Evolutionary conservation across 257 asterid genomes (phyloP), one percentile per base, ranked within the genome.

Genomic region (Fraxinus americana): DNA sequence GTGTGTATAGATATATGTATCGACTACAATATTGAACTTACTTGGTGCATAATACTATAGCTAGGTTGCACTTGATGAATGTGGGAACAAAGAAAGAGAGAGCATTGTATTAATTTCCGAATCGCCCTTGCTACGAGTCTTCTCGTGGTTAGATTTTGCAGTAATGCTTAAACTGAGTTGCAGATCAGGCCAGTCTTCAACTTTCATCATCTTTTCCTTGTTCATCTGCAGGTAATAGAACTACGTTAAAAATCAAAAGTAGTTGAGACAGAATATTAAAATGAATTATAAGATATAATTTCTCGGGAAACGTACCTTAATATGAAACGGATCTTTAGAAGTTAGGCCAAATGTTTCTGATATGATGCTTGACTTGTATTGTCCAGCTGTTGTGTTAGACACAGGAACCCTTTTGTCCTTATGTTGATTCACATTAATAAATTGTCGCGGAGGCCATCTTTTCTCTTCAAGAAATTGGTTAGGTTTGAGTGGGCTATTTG

Each of bases 31-130:
- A 70, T 38, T 32, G 17, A 34, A 74, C 34, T 8, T 10, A 36
- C 25, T 29, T 61, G 34, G 32, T 23, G 65, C 67, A 61, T 23
- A 61, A 5, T 61, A 25, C 30, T 61, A 23, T 79, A 48, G 25
- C 66, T 83, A 68, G 50, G 27, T 67, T 68, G 79, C 78, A 32
- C 81, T 82, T 4, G 78, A 72, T 50, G 85, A 82, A 36, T 83
- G 83, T 38, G 86, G 81, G 36, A 80, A 65, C 70, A 89, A 72
- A 13, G 94, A 89, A 36, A 94, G 96, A 61, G 98, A 94, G 75
- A 94, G 97, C 90, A 83, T 86, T 4, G 98, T 94, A 87, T 86
- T 87, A 13, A 90, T 87, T 52, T 88, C 93, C 4, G 90, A 79
- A 45, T 80, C 87, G 19, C 75, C 87, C 74, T 82, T 82, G 19